Base-by-base conservation (phyloP, 2,329 filamentous ascomycete genomes). In the Aspergillus glaucus region DNA sequence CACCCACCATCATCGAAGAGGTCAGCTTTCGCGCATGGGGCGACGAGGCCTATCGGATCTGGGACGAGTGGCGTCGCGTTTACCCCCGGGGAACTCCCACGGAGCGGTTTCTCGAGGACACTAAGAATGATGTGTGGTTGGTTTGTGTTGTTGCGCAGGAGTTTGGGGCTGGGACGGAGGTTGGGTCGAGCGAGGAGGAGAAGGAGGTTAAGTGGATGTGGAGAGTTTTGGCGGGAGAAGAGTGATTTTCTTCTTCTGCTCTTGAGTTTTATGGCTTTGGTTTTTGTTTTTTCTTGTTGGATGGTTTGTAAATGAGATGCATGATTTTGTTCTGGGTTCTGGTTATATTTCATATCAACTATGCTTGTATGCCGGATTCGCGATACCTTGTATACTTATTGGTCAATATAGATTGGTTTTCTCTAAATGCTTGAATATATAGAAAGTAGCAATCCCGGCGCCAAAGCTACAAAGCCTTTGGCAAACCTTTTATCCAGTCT, bases 11-110 rank as follows among this genome's bases (percentile, higher is more conserved):
- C 63, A 95, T 97, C 61, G 92, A 97, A 67, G 88, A 91, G 58
- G 88, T 95, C 45, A 93, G 87, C 65, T 97, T 97, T 77, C 79
- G 84, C 53, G 89, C 91, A 6, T 98, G 93, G 93, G 81, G 84
- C 49, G 93, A 97, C 64, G 93, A 98, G 76, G 92, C 93, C 1
- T 98, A 93, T 73, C 86, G 86, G 28, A 95, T 97, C 62, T 97
- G 92, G 87, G 80, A 78, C 39, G 93, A 97, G 74, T 98, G 93
- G 93, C 84, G 87, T 52, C 79, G 87, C 57, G 86, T 96, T 43
- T 97, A 95, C 68, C 82, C 82, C n/a, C 79, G 84, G 43, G 82
- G 80, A 5, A 86, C 84, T 2, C 76, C 81, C 45, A 90, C 85
- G 50, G 84, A 85, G 58, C 81, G 79, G 62, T 74, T 96, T 48